A percentile compares a stretch with the other conserved stretches of the same genome.
These are phyloP conservation scores for Mollisiaceae sp. DNA, from an alignment of 2,329 filamentous ascomycete genomes.

Conservation along the genomic window DNA sequence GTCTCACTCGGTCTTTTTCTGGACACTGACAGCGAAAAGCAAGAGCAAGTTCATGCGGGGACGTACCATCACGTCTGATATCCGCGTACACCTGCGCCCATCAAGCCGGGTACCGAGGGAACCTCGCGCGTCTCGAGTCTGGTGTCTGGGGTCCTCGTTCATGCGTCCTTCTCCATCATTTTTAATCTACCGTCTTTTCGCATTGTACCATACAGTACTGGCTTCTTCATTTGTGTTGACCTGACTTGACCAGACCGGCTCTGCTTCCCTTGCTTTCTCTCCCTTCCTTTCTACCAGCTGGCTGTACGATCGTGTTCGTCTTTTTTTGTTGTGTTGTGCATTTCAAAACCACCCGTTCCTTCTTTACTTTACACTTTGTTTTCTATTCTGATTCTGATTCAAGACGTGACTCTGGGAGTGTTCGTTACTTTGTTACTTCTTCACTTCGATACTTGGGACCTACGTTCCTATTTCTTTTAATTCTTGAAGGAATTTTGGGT, in stretches of 20 bases:
- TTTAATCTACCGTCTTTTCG: no score
- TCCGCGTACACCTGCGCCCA: not conserved
- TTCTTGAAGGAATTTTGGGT: not conserved
- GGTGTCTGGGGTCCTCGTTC: not conserved
- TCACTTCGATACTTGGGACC: not conserved
- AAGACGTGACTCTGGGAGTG: not conserved
- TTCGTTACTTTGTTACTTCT: no score
- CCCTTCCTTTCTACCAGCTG: not conserved
- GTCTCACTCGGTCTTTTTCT: not conserved
- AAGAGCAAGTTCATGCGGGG: not conserved
- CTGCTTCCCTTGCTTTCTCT: not conserved
- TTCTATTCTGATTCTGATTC: no score
- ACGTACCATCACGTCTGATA: not conserved
- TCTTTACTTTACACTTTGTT: constrained; percentile 1
- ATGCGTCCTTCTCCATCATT: no score
- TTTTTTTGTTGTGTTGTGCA: constrained; percentile 10
- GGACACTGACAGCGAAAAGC: no score
- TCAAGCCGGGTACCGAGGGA: not conserved
- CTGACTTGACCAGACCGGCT: not conserved
- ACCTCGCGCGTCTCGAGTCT: not conserved
- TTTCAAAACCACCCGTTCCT: not conserved
- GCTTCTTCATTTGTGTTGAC: no score
- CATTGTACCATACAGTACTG: no score
- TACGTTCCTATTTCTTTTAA: constrained; percentile 3
- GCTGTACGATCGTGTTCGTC: no score